Evolutionary conservation across 1,139 yeast species (phyloP).

Genomic region (Pichia sp.): DNA sequence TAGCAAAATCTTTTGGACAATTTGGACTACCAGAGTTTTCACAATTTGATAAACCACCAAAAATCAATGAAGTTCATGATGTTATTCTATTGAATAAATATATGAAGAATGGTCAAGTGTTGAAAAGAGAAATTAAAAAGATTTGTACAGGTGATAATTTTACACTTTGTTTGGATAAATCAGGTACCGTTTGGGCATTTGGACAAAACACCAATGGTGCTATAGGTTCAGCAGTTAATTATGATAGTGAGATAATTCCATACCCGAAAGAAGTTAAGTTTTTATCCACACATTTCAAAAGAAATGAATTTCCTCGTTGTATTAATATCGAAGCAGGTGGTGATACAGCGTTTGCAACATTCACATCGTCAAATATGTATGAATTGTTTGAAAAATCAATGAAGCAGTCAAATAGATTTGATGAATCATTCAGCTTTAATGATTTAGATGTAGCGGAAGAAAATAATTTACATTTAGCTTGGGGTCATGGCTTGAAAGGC

Average conservation of each 20-base stretch:
- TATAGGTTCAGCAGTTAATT: slow-evolving; percentile 63
- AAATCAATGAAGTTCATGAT: slow-evolving; percentile 34
- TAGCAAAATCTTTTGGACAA: slow-evolving; percentile 57
- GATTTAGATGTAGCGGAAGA: slow-evolving; percentile 23
- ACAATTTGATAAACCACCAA: slow-evolving; percentile 50
- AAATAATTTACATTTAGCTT: slow-evolving; percentile 40
- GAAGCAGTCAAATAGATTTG: slow-evolving; percentile 9
- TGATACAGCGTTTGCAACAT: slow-evolving; percentile 53
- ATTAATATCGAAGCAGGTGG: slow-evolving; percentile 59
- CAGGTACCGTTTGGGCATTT: slow-evolving; percentile 71
- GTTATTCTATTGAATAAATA: slow-evolving; percentile 33
- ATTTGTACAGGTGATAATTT: slow-evolving; percentile 74
- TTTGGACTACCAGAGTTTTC: slow-evolving; percentile 71
- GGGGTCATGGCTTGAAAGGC: slow-evolving; percentile 87
- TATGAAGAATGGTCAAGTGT: slow-evolving; percentile 28
- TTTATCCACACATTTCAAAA: slow-evolving; percentile 33
- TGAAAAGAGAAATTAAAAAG: slow-evolving; percentile 43
- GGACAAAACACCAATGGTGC: slow-evolving; percentile 83
- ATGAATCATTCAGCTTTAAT: slow-evolving; percentile 22
- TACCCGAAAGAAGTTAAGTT: slow-evolving; percentile 54
- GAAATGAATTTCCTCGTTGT: slow-evolving; percentile 38
- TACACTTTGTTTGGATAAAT: slow-evolving; percentile 56
- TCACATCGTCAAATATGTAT: slow-evolving; percentile 31
- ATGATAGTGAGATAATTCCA: slow-evolving; percentile 59
- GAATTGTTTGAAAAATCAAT: slow-evolving; percentile 28